Evolutionary conservation across 768 basidiomycete genomes (phyloP).

Genomic region (Lentinula lateritia): DNA sequence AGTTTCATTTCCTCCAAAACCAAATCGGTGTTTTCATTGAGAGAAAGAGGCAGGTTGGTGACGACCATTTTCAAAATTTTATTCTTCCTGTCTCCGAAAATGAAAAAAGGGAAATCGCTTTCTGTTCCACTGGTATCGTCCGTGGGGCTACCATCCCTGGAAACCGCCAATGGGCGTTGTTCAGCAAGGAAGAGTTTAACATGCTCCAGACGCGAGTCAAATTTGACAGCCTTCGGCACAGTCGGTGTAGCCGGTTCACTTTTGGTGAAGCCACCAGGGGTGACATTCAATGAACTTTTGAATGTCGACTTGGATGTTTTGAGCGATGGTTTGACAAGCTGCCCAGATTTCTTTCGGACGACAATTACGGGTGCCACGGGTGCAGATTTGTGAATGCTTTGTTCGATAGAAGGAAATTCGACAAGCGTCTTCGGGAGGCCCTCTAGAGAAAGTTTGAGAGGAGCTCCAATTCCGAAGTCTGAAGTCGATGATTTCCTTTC

Average conservation of each 20-base stretch:
- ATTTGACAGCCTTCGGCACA: slow-evolving; percentile 82
- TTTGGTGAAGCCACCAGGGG: slow-evolving; percentile 45
- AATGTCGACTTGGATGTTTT: slow-evolving; percentile 61
- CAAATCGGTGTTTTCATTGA: slow-evolving; percentile 37
- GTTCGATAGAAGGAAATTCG: slow-evolving; percentile 17
- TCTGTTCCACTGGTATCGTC: slow-evolving; percentile 80
- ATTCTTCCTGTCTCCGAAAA: slow-evolving; percentile 41
- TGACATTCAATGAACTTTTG: slow-evolving; percentile 44
- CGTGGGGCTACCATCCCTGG: slow-evolving; percentile 83
- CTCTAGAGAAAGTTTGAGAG: not conserved
- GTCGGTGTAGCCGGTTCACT: slow-evolving; percentile 83
- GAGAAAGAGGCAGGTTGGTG: slow-evolving; percentile 57
- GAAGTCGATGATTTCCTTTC: not conserved
- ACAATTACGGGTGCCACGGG: slow-evolving; percentile 32
- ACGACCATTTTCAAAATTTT: slow-evolving; percentile 51
- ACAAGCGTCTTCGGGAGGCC: not conserved
- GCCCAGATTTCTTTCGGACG: slow-evolving; percentile 90
- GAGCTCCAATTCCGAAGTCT: not conserved
- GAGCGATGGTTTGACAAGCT: slow-evolving; percentile 87
- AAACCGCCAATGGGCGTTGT: slow-evolving; percentile 93
- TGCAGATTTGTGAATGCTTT: slow-evolving; percentile 17
- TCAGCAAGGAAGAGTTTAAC: slow-evolving; percentile 93
- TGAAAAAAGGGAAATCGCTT: slow-evolving; percentile 66
- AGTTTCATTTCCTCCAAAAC: slow-evolving; percentile 53
- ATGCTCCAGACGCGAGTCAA: slow-evolving; percentile 86